Evolutionary conservation across 2,329 filamentous ascomycete genomes (phyloP), one percentile per base, ranked within the genome.

Genomic region (Dothideomycetidae sp.): DNA sequence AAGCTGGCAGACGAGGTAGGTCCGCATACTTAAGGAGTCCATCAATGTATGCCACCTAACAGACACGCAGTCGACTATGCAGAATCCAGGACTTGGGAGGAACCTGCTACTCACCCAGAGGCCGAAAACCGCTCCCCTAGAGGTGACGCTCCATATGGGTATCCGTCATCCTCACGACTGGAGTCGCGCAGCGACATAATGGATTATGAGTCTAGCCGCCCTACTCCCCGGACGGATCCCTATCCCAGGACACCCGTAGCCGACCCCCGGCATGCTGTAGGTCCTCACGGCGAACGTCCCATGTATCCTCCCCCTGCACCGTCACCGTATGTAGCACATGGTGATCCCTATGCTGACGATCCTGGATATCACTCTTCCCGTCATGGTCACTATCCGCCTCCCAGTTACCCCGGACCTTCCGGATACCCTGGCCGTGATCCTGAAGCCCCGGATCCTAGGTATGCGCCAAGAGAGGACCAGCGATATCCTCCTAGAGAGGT

Each of bases 1-100:
- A 46, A 37, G 51, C 53, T 4, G 53, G 53, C 29, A 55, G 54
- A 52, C 54, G 62, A 64, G 63, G 64, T 66, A 67, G 60, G 56
- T n/a, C n/a, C n/a, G n/a, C n/a, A n/a, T n/a, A n/a, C n/a, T n/a
- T n/a, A n/a, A n/a, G n/a, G n/a, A n/a, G n/a, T n/a, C n/a, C n/a
- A n/a, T n/a, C n/a, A n/a, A n/a, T n/a, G n/a, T n/a, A n/a, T n/a
- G n/a, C n/a, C n/a, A n/a, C 61, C 54, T 65, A 58, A 62, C 59
- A 54, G 52, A 51, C 52, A 48, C 57, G 49, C 56, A 63, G 60
- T 56, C 48, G 49, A 54, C 49, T 58, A 62, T 48, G 51, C 60
- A 53, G 55, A 63, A 44, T 60, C 60, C 39, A 52, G 53, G 46
- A 56, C 59, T 47, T 55, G 59, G 44, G 53, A 60, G 48, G 58